Percentiles rank a stretch among this genome's conserved stretches.
These are phyloP conservation scores for Xylariomycetidae sp. DNA, from an alignment of 2,329 filamentous ascomycete genomes.

Conservation along the genomic window DNA sequence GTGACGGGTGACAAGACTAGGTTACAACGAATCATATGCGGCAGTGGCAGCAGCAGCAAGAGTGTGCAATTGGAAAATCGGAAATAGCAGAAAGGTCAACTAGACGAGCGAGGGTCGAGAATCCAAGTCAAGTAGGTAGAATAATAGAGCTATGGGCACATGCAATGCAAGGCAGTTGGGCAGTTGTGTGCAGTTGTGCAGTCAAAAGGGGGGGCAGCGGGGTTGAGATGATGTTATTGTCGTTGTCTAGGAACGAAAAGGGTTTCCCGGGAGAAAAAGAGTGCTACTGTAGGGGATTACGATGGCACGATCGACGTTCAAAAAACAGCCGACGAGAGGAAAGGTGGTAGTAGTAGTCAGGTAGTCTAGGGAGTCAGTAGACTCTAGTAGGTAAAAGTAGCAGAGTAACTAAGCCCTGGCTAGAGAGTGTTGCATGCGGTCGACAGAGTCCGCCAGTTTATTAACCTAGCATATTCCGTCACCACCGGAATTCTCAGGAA, in stretches of 20 bases:
- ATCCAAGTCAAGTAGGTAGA: conserved; percentile 1
- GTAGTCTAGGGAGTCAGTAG: conserved; percentile 1
- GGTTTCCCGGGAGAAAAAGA: conserved; percentile 7
- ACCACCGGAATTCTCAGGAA: conserved; percentile 22
- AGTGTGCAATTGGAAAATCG: not conserved
- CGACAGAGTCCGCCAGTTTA: too few relatives aligned
- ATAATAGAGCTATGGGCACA: conserved; percentile 2
- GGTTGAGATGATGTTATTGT: too few relatives aligned
- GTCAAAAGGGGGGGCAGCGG: too few relatives aligned
- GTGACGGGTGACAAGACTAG: conserved; percentile 5
- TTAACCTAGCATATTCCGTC: conserved; percentile 26
- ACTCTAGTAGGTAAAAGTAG: too few relatives aligned
- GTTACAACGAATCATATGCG: conserved; percentile 22
- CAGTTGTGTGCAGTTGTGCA: too few relatives aligned
- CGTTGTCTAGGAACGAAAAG: too few relatives aligned
- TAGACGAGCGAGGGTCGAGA: not conserved
- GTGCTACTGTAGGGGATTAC: conserved; percentile 6
- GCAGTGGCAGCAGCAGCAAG: conserved; percentile 3
- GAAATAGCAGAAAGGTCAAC: not conserved
- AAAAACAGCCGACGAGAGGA: conserved; percentile 10
- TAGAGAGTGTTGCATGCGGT: conserved; percentile 10
- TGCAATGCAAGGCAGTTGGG: conserved; percentile 4
- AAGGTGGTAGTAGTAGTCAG: conserved; percentile 1
- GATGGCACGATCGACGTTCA: conserved; percentile 9
- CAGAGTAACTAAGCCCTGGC: too few relatives aligned